A percentile compares a stretch with the other conserved stretches of the same genome.
Conservation (phyloP, 345 rosid genomes). For the Crucihimalaya himalaica region DNA sequence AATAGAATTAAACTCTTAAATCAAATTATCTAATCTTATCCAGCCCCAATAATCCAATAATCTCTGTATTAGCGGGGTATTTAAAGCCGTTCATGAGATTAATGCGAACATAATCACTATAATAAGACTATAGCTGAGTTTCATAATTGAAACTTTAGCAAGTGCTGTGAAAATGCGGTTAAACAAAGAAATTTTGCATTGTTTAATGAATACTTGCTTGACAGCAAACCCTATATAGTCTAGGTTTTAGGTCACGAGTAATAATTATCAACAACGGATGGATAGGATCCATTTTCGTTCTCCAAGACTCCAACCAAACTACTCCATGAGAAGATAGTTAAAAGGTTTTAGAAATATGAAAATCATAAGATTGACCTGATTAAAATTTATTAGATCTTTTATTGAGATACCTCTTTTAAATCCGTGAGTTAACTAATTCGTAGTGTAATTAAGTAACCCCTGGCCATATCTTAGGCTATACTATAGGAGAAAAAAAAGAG, state of each 20-base stretch:
- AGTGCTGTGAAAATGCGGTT: conserved; percentile 24
- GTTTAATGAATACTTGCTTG: conserved; percentile 17
- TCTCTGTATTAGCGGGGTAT: background rate
- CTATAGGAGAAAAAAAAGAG: conserved; percentile 8
- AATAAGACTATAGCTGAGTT: background rate
- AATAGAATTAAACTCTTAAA: too few species aligned
- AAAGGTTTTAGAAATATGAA: background rate
- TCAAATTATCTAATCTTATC: background rate
- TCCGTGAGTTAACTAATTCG: conserved; percentile 25
- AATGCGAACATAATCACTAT: background rate
- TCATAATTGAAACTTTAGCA: conserved; percentile 14
- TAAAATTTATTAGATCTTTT: background rate
- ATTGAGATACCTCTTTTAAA: background rate
- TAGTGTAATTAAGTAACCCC: conserved; percentile 5
- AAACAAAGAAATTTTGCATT: conserved; percentile 1
- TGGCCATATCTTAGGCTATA: conserved; percentile 27
- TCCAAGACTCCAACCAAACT: conserved; percentile 29
- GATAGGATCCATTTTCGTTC: conserved; percentile 24
- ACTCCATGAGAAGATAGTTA: conserved; percentile 17
- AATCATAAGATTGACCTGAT: background rate
- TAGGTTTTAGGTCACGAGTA: conserved; percentile 42
- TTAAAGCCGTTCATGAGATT: conserved; percentile 13
- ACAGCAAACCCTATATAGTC: conserved; percentile 39
- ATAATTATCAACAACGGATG: conserved; percentile 31
- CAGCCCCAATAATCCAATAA: background rate